These are phyloP conservation scores for Cochlearia excelsa DNA, from an alignment of 345 rosid genomes.

Conservation along the genomic window DNA sequence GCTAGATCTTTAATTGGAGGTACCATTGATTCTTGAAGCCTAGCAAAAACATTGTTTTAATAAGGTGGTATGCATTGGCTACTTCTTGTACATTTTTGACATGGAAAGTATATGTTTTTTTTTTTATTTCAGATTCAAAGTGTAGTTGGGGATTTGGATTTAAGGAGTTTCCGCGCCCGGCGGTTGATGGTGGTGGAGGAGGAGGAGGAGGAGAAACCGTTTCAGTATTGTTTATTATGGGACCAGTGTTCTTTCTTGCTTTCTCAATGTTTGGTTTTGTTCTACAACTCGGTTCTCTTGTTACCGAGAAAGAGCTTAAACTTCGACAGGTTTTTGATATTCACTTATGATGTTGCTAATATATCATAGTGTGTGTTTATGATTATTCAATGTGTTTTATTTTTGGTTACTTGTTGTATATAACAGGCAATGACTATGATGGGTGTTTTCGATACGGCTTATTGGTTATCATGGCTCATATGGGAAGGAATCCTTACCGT, in stretches of 20 bases:
- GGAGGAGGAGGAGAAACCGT: background rate
- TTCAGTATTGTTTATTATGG: conserved; percentile 43
- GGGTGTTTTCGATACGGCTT: conserved; percentile 84
- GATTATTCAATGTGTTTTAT: conserved; percentile 49
- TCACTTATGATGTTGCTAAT: too few species aligned
- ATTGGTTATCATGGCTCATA: conserved; percentile 83
- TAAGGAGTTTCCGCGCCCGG: conserved; percentile 79
- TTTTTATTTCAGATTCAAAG: conserved; percentile 49
- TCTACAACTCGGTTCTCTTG: conserved; percentile 66
- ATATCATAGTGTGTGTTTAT: conserved; percentile 59
- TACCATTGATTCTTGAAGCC: conserved; percentile 12
- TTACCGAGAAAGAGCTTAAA: conserved; percentile 83
- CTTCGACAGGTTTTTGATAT: conserved; percentile 70
- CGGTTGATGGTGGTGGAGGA: conserved; percentile 13
- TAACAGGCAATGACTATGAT: conserved; percentile 80
- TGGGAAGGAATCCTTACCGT: conserved; percentile 75
- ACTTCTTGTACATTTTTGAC: conserved; percentile 15
- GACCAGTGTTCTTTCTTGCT: conserved; percentile 86
- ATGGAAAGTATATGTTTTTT: background rate
- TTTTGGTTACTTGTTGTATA: conserved; percentile 36
- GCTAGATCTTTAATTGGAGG: conserved; percentile 78
- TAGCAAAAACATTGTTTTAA: too few species aligned
- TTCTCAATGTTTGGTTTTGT: conserved; percentile 89
- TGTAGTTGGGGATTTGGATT: conserved; percentile 72
- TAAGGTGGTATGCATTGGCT: background rate